Conservation (phyloP, 2,329 filamentous ascomycete genomes). For the Aspergillus pseudoglaucus region DNA sequence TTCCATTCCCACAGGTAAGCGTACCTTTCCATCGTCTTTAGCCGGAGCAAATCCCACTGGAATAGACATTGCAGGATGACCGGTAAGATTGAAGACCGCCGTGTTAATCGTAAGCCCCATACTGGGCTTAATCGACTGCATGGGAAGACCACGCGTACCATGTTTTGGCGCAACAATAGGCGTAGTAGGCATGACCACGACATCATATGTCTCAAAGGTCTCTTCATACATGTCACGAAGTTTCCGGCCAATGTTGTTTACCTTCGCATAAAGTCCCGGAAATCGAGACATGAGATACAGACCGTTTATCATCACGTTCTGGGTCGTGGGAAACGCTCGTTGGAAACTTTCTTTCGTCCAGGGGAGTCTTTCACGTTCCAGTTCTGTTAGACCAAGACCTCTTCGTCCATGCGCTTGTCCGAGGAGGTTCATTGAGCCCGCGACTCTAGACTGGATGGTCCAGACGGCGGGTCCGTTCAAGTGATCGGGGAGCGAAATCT, state of each 20-base stretch:
- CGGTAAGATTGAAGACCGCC: constrained; percentile 51
- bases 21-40: constrained; percentile 17
- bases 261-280: constrained; percentile 36
- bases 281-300: constrained; percentile 34
- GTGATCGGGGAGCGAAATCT: constrained; percentile 48
- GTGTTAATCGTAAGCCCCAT: constrained; percentile 53
- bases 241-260: constrained; percentile 34
- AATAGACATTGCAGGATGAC: constrained; percentile 50
- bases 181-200: constrained; percentile 37
- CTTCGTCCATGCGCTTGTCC: constrained; percentile 42
- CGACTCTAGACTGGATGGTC: constrained; percentile 37
- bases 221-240: constrained; percentile 34
- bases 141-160: constrained; percentile 15
- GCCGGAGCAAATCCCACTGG: constrained; percentile 43
- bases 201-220: constrained; percentile 35
- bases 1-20: constrained; percentile 50
- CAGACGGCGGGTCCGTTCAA: constrained; percentile 42
- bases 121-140: constrained; percentile 25
- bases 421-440: constrained; percentile 39
- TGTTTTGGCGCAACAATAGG: constrained; percentile 21
- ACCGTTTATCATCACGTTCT: constrained; percentile 35
- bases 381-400: constrained; percentile 45
- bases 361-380: constrained; percentile 44
- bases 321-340: constrained; percentile 42
- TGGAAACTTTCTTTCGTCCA: constrained; percentile 46